Evolutionary conservation across 1,284 basidiomycete genomes (phyloP).

Genomic region (Boletus mariae): DNA sequence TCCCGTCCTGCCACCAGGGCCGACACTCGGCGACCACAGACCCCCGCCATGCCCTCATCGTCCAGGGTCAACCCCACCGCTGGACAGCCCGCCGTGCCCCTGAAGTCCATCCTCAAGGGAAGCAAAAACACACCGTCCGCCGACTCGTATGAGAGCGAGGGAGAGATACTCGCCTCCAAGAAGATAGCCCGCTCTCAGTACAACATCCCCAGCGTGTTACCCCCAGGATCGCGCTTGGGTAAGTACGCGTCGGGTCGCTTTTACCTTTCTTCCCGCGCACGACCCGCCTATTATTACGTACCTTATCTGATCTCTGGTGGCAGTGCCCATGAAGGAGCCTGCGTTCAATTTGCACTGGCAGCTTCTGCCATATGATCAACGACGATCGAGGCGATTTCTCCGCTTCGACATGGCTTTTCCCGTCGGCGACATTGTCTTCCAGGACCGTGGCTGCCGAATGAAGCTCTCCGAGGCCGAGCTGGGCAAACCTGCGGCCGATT

Average conservation of each 20-base stretch:
- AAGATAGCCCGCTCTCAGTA: slow-evolving; percentile 21
- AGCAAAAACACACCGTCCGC: slow-evolving; percentile 6
- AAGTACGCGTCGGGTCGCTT: slow-evolving; percentile 7
- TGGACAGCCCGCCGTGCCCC: slow-evolving; percentile 25
- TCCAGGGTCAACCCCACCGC: slow-evolving; percentile 21
- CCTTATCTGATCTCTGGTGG: slow-evolving; percentile 27
- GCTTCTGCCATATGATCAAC: slow-evolving; percentile 35
- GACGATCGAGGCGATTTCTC: slow-evolving; percentile 23
- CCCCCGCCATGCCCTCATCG: slow-evolving; percentile 21
- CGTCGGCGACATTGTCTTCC: slow-evolving; percentile 24
- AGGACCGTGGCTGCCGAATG: slow-evolving; percentile 10
- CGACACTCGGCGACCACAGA: slow-evolving; percentile 18
- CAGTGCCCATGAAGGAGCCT: slow-evolving; percentile 28
- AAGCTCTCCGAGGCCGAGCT: slow-evolving; percentile 29
- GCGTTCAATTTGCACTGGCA: slow-evolving; percentile 40
- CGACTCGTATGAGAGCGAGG: slow-evolving; percentile 32
- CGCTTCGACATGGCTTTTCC: slow-evolving; percentile 32
- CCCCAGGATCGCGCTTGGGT: slow-evolving; percentile 28
- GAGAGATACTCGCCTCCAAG: slow-evolving; percentile 25
- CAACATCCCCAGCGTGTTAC: slow-evolving; percentile 22
- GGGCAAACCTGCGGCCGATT: slow-evolving; percentile 34
- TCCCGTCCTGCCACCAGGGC: slow-evolving; percentile 19
- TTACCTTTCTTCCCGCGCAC: neutral
- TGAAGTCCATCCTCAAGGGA: slow-evolving; percentile 34
- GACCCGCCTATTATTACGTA: slow-evolving; percentile 13